Evolutionary conservation across 139 green algal genomes (phyloP).

Genomic region (Micractinium conductrix): DNA sequence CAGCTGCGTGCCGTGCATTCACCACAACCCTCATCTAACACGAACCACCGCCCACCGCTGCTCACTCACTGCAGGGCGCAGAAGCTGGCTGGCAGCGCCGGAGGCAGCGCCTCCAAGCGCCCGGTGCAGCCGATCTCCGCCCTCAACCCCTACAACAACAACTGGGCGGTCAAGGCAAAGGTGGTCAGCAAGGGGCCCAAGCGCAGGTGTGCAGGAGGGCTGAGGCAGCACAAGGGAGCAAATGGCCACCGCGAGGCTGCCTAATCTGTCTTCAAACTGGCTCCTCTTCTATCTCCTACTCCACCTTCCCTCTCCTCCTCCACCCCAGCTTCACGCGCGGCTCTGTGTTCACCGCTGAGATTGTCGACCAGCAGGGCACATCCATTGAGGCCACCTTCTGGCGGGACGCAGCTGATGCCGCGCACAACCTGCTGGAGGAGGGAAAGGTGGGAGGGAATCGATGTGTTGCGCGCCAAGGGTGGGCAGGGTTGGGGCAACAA

Average conservation of each 20-base stretch:
- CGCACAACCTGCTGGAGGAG: slow-evolving; percentile 44
- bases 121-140: slow-evolving; percentile 64
- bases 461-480: neutral
- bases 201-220: too few relatives aligned
- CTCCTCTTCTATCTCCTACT: too few relatives aligned
- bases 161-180: slow-evolving; percentile 77
- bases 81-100: neutral
- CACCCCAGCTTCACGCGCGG: slow-evolving; percentile 29
- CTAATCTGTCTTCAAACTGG: too few relatives aligned
- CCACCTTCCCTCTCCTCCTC: too few relatives aligned
- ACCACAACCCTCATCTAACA: neutral
- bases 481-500: neutral
- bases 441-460: slow-evolving; percentile 47
- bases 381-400: slow-evolving; percentile 85
- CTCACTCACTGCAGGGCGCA: neutral
- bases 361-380: slow-evolving; percentile 79
- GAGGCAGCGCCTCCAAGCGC: slow-evolving; percentile 7
- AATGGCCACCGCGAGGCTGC: too few relatives aligned
- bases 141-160: slow-evolving; percentile 75
- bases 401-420: slow-evolving; percentile 63
- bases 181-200: slow-evolving; percentile 38
- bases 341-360: slow-evolving; percentile 67
- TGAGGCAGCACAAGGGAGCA: too few relatives aligned
- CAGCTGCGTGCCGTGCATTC: too few relatives aligned
- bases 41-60: neutral